A percentile compares a stretch with the other conserved stretches of the same genome.
phyloP scores from a whole-genome alignment of 371 early-diverging fungal species.

The Mortierella sp. region DNA sequence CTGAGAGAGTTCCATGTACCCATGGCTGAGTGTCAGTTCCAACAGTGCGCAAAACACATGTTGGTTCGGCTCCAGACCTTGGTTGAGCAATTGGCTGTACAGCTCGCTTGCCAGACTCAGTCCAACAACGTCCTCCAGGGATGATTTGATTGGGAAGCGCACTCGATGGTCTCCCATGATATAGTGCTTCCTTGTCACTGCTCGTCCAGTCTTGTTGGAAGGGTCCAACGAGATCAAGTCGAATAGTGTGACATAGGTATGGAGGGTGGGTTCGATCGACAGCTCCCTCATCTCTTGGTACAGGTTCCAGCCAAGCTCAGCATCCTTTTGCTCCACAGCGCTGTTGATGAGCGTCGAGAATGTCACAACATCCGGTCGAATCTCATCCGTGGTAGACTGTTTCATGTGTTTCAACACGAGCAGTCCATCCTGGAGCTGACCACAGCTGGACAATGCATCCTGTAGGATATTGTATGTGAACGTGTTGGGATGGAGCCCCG shows the following conservation, averaged over 20 bases:
- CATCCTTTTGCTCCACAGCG: conserved; percentile 16
- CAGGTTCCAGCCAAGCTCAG: conserved; percentile 37
- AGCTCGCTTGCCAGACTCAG: conserved; percentile 31
- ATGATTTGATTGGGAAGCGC: conserved; percentile 25
- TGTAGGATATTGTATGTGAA: conserved; percentile 34
- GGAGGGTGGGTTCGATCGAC: conserved; percentile 16
- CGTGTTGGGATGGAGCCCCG: conserved; percentile 28
- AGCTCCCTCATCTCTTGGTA: conserved; percentile 36
- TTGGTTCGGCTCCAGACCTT: conserved; percentile 39
- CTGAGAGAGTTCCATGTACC: conserved; percentile 22
- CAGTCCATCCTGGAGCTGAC: conserved; percentile 24
- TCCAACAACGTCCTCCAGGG: conserved; percentile 27
- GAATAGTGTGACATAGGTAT: conserved; percentile 30
- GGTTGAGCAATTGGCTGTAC: conserved; percentile 41
- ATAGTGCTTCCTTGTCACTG: conserved; percentile 8
- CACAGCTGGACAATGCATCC: conserved; percentile 1
- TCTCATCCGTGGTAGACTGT: background rate
- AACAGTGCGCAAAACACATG: conserved; percentile 32
- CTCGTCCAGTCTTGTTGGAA: conserved; percentile 16
- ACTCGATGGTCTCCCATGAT: conserved; percentile 13
- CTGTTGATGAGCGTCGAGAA: conserved; percentile 29
- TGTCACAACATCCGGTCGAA: conserved; percentile 26
- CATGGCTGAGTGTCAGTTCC: conserved; percentile 19
- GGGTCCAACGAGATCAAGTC: conserved; percentile 38
- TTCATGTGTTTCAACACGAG: conserved; percentile 35